Percentiles rank a stretch among this genome's conserved stretches.
phyloP scores from a whole-genome alignment of 371 early-diverging fungal species.

The Apophysomyces ossiformis region DNA sequence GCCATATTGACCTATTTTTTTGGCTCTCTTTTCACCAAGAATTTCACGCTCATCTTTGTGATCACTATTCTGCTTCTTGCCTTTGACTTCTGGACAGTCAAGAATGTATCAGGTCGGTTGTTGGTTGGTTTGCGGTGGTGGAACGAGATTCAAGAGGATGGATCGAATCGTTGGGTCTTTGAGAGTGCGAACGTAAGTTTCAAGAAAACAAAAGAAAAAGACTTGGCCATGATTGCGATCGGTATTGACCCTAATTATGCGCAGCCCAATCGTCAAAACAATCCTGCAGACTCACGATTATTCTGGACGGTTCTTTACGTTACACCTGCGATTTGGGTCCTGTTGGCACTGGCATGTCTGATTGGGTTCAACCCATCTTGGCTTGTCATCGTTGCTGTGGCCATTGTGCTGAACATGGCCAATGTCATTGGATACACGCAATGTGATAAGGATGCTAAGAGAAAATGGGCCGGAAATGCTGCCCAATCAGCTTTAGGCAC shows the following conservation, averaged over 20 bases:
- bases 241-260: background rate
- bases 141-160: conserved; percentile 95
- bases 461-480: conserved; percentile 65
- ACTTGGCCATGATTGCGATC: background rate
- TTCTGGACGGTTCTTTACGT: conserved; percentile 93
- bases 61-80: conserved; percentile 87
- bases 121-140: conserved; percentile 98
- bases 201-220: too few species aligned
- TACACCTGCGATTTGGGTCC: conserved; percentile 83
- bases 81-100: conserved; percentile 98
- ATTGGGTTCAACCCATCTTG: conserved; percentile 77
- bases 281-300: conserved; percentile 85
- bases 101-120: conserved; percentile 95
- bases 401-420: conserved; percentile 81
- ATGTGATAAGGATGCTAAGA: conserved; percentile 91
- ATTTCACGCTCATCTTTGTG: conserved; percentile 92
- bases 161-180: conserved; percentile 93
- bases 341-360: conserved; percentile 80
- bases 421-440: conserved; percentile 95
- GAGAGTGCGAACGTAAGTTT: conserved; percentile 86
- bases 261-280: conserved; percentile 72
- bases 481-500: conserved; percentile 50
- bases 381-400: conserved; percentile 87
- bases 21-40: conserved; percentile 75
- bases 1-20: conserved; percentile 87